Evolutionary conservation across 805 yeast species (phyloP), one percentile per base, ranked within the genome.

Genomic region (Komagataella phaffii): DNA sequence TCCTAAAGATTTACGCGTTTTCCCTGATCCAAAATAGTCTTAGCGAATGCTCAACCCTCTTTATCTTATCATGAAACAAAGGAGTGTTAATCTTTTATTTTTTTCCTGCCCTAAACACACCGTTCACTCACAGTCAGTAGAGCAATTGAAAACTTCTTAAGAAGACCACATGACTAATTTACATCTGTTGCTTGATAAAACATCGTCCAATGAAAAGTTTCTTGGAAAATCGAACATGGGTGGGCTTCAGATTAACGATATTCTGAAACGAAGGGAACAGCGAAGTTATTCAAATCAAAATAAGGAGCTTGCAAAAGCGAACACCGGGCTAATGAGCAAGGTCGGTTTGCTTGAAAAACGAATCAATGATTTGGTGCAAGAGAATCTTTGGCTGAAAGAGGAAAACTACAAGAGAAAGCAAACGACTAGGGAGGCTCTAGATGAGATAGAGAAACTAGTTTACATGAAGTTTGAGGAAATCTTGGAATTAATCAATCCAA

Each of bases 281-380:
- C 52, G 57, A 43, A 58, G 64, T 48, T 73, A 68, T 51, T 49
- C 61, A 5, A 61, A 60, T n/a, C 83, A 78, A 58, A 84, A 84
- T 62, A 71, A 70, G 51, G 73, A 75, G n/a, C 63, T 85, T 24
- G 87, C 87, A 1, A 77, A 72, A 54, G 76, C 74, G 49, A 82
- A 80, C 60, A 74, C 83, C 2, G 61, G 70, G 19, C 65, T 83
- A 60, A 68, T 75, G 71, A 61, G 72, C 44, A 76, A 71, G 55
- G 67, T 83, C 23, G 63, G 74, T 3, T 78, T 73, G 24, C 61
- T 85, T 61, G 88, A 83, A 61, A 60, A 64, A 10, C 74, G 70
- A 53, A 61, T 81, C 21, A 67, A 72, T 19, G 77, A 74, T 17
- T 61, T 80, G 56, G 70, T 73, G 12, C 73, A 70, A 53, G 82